Evolutionary conservation across 1,284 basidiomycete genomes (phyloP), one percentile per base, ranked within the genome.

Genomic region (Testicularia cyperi): DNA sequence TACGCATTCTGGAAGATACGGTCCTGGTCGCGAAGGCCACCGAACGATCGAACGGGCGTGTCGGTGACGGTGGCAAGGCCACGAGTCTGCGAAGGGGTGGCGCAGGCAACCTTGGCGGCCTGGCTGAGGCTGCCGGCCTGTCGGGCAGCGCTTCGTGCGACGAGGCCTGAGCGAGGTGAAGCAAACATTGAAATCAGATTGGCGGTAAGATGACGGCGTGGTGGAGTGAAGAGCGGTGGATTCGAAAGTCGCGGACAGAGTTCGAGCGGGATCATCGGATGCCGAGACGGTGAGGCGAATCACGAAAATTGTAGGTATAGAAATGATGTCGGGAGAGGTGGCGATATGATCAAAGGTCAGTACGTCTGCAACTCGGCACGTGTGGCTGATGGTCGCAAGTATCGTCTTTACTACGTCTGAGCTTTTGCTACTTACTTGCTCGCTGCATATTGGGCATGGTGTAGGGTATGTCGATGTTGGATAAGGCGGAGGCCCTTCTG

Each of bases 1-100:
- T 76, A 76, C 38, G 71, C 68, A 52, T 76, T 76, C 43, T 72
- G 68, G 65, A 76, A 76, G 58, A 76, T 76, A 35, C 74, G 70
- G 62, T 76, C 74, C 67, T 76, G 70, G 60, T 76, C 74, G 16
- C 60, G 55, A 16, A 76, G 70, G 25, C 71, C 71, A 28, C 74
- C 74, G 46, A 69, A 40, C n/a, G 52, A 48, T 33, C 68, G 65
- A 20, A 66, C 67, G 36, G 74, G 74, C 18, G 70, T 61, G 42
- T 75, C 72, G 37, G 65, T 52, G 33, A 75, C 72, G 16, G 72
- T 76, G 28, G 72, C 74, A 33, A 76, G 55, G 33, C 68, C 54
- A 21, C 74, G 74, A 6, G 55, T 38, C 44, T 64, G 61, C 25
- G 45, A 49, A 6, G 58, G 51, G 19, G 49, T 49, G 35, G 51